Evolutionary conservation across 257 asterid genomes (phyloP), one percentile per base, ranked within the genome.

Genomic region (Plantago ovata): DNA sequence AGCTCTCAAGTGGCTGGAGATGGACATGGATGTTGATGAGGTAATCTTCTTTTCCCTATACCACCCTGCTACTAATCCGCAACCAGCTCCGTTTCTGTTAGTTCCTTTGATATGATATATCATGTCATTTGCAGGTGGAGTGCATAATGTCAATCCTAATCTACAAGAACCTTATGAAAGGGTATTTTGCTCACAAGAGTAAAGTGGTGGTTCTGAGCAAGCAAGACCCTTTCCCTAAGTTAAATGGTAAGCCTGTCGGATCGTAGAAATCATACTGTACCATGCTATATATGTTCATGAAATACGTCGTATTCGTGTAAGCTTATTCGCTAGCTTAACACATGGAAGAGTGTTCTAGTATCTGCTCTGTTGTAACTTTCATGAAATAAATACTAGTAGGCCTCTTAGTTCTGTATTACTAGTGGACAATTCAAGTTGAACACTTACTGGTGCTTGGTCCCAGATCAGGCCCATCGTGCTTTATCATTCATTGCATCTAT

Each of bases 101-200:
- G 43, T 52, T 41, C 18, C n/a, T 22, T 38, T 33, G n/a, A n/a
- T n/a, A n/a, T 10, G 9, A 6, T 32, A 33, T 39, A 18, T 38
- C 0, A 1, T 45, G 12, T 33, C 15, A 63, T 53, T 52, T 60
- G 72, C 87, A 88, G 98, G 97, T 92, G 62, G 98, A 92, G 63
- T 92, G 95, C 83, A 84, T 86, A 75, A 78, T 86, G 85, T 65
- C 97, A 15, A 92, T 86, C 68, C 82, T 88, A 66, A 88, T 88
- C 18, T 88, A 80, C 85, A 92, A 82, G 85, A 88, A 84, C 77
- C 89, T 88, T 18, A 69, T 92, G 57, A 92, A 88, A 80, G 97
- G 98, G 21, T 92, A 92, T 74, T 92, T 88, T 63, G 98, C 97
- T 53, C 97, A 92, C 81, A 88, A 92, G 77, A 92, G 95, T 63